Percentiles rank a stretch among this genome's conserved stretches.
Conservation (phyloP, 441 rosid genomes). For the Raphanus hybrid region DNA sequence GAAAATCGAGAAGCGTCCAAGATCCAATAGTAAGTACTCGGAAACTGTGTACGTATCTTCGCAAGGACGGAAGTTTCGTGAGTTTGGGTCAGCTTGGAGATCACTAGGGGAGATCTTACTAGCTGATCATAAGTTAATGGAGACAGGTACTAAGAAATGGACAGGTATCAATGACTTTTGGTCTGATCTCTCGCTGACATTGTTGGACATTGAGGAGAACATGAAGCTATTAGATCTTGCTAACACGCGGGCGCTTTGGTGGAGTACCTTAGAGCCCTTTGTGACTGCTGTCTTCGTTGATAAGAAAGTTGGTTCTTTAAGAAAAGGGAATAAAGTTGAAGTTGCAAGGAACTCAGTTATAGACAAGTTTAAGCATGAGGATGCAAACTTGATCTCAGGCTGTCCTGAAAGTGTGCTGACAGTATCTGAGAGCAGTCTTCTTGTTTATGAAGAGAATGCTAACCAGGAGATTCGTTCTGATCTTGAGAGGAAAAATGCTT, state of each 20-base stretch:
- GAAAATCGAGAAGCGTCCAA: constrained; percentile 63
- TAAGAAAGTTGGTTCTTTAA: constrained; percentile 76
- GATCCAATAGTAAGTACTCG: constrained; percentile 59
- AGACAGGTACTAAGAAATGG: constrained; percentile 65
- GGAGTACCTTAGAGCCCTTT: constrained; percentile 91
- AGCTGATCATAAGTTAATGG: constrained; percentile 51
- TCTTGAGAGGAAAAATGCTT: constrained; percentile 36
- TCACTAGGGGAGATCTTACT: constrained; percentile 59
- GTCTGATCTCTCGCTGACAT: constrained; percentile 63
- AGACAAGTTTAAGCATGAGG: constrained; percentile 39
- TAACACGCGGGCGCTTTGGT: constrained; percentile 57
- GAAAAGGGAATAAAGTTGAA: constrained; percentile 75
- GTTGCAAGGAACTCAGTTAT: constrained; percentile 53
- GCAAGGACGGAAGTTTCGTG: constrained; percentile 64
- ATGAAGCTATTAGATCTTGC: constrained; percentile 49
- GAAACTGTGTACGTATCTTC: constrained; percentile 75
- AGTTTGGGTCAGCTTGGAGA: constrained; percentile 86
- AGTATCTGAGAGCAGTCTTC: constrained; percentile 47
- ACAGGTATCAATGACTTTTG: constrained; percentile 68
- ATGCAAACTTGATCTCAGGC: constrained; percentile 39
- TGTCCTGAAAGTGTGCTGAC: constrained; percentile 53
- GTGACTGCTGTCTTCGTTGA: constrained; percentile 72
- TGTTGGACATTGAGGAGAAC: constrained; percentile 65
- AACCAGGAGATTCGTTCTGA: constrained; percentile 37
- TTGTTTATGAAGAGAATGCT: constrained; percentile 46